Base-by-base conservation (phyloP, 495 filamentous ascomycete species). In the Penicillium tannophilum region DNA sequence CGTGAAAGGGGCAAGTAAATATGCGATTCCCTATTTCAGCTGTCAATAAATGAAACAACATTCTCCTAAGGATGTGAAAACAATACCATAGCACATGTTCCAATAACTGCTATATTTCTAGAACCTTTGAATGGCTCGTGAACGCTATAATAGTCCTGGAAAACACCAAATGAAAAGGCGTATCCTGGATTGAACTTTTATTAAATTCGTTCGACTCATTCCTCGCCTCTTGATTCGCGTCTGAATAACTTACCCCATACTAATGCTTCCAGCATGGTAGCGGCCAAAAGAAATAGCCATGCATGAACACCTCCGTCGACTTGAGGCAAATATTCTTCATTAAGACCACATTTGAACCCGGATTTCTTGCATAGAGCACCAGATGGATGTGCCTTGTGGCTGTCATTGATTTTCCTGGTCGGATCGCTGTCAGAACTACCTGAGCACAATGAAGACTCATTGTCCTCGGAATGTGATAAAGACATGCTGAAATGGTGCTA, bases 231-330 rank as follows among this genome's bases (percentile, higher is more conserved):
- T 28, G n/a, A 11, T 20, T 43, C n/a, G 28, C 6, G 28, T 28
- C 7, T 12, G 8, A 3, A 17, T 19, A 30, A 66, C 73, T 55
- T 62, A 87, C 86, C 86, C 86, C 85, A 90, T 11, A 88, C 74
- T 9, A 89, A 64, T 9, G 75, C 81, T 59, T 90, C 86, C 31
- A 89, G 74, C 58, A 83, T 70, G 63, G 88, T 85, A 54, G 79
- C 79, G 3, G 83, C 83, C 3, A 76, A 71, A 1, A 90, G 72
- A 59, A 87, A 87, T 1, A 88, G 71, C 83, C 84, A 90, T 19
- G 88, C 86, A 36, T 84, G 74, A 44, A 76, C 79, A 4, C 86
- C 88, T 10, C 81, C 74, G 70, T 90, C 88, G 1, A 71, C 76
- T 3, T 75, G 77, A 10, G 86, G 86, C 31, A 56, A n/a, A n/a